Percentiles rank a stretch among this genome's conserved stretches.
Conservation (phyloP, 495 filamentous ascomycete genomes). For the Tuber brumale region DNA sequence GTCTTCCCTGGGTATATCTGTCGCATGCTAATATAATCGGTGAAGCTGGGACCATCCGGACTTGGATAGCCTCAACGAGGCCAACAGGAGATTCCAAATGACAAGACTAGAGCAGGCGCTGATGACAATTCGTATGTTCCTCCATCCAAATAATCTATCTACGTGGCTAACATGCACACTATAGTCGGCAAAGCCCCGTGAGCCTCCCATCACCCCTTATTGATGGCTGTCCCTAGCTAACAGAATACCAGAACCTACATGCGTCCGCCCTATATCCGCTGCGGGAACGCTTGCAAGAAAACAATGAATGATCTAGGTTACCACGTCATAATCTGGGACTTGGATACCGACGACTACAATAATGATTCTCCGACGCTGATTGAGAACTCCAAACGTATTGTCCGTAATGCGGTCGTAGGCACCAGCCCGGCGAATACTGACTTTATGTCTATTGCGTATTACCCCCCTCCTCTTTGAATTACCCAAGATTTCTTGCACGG, state of each 20-base stretch:
- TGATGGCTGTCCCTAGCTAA: constrained; percentile 46
- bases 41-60: constrained; percentile 57
- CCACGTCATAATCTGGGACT: constrained; percentile 58
- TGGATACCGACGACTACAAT: constrained; percentile 63
- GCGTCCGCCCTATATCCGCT: constrained; percentile 63
- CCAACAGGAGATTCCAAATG: constrained; percentile 54
- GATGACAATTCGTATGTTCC: constrained; percentile 49
- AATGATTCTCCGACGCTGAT: constrained; percentile 52
- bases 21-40: background rate
- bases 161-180: background rate
- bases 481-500: background rate
- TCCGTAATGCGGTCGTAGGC: constrained; percentile 27
- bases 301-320: constrained; percentile 55
- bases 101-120: constrained; percentile 60
- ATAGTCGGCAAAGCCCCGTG: background rate
- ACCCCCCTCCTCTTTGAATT: background rate
- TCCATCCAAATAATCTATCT: background rate
- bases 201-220: background rate
- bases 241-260: constrained; percentile 61
- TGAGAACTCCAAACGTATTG: constrained; percentile 54
- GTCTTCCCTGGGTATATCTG: background rate
- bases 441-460: constrained; percentile 27
- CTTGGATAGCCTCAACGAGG: constrained; percentile 49
- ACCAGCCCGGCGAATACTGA: background rate
- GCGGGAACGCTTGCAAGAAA: constrained; percentile 46